phyloP scores from a whole-genome alignment of 331 rosid genomes.

The Quercus lobata region DNA sequence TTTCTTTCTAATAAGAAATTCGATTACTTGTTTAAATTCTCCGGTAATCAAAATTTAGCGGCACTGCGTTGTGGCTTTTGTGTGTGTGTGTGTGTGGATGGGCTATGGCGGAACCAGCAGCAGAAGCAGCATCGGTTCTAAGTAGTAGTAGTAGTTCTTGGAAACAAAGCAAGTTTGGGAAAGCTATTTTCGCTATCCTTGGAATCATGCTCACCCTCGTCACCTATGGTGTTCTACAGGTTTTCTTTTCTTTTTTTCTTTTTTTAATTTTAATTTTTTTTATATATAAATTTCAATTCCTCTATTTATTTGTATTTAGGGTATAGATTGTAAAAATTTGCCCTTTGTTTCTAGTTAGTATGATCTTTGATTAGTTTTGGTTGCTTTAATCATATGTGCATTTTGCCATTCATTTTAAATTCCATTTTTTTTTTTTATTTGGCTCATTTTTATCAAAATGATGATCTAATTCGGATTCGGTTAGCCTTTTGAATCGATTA shows the following conservation, averaged over 20 bases:
- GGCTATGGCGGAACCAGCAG: conserved; percentile 63
- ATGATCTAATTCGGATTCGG: not conserved
- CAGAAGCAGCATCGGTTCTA: not conserved
- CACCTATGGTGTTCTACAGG: conserved; percentile 95
- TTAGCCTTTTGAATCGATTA: not conserved
- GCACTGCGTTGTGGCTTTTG: not conserved
- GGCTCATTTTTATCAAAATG: not conserved
- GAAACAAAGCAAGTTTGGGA: conserved; percentile 43
- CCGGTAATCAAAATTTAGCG: not conserved
- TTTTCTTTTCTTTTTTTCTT: not conserved
- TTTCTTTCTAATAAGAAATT: too few relatives aligned
- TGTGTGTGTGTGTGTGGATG: not conserved
- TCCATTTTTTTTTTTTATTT: too few relatives aligned
- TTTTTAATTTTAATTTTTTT: accelerated
- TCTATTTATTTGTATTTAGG: not conserved
- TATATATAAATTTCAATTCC: not conserved
- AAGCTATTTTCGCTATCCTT: conserved; percentile 61
- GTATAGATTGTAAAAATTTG: not conserved
- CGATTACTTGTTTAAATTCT: too few relatives aligned
- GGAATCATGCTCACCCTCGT: conserved; percentile 96
- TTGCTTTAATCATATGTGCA: not conserved
- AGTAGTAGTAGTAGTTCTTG: not conserved
- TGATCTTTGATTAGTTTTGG: too few relatives aligned
- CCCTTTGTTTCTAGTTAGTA: not conserved
- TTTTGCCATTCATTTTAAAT: not conserved